phyloP scores from a whole-genome alignment of 371 early-diverging fungal genomes.

The Actinomucor elegans region DNA sequence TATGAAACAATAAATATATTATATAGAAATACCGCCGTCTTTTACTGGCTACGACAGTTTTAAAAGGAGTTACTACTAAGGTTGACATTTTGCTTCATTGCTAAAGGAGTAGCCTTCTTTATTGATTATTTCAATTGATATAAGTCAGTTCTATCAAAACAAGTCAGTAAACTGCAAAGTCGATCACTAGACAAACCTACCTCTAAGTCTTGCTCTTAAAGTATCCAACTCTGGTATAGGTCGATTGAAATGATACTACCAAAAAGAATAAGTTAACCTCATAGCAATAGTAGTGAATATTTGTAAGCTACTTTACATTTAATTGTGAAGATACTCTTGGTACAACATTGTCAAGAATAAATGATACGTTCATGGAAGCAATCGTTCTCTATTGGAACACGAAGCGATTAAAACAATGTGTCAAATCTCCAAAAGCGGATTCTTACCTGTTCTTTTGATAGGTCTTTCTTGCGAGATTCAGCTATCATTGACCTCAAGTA shows the following conservation, averaged over 20 bases:
- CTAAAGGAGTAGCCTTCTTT: no score
- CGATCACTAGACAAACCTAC: slow-evolving; percentile 19
- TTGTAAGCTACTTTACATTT: no score
- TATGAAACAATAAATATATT: neutral
- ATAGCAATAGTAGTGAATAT: no score
- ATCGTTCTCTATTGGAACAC: slow-evolving; percentile 40
- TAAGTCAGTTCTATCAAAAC: slow-evolving; percentile 22
- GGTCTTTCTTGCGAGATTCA: slow-evolving; percentile 29
- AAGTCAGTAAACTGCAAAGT: neutral
- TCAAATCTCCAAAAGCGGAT: neutral
- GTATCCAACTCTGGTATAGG: slow-evolving; percentile 66
- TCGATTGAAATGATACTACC: slow-evolving; percentile 59
- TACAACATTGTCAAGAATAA: slow-evolving; percentile 61
- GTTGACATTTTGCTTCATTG: no score
- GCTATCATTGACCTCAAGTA: slow-evolving; percentile 41
- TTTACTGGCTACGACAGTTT: neutral
- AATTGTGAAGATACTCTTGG: slow-evolving; percentile 61
- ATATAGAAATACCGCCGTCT: neutral
- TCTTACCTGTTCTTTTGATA: slow-evolving; percentile 42
- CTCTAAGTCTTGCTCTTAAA: slow-evolving; percentile 56
- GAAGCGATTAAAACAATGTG: neutral
- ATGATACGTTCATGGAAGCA: slow-evolving; percentile 60
- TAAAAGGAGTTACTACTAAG: slow-evolving; percentile 2
- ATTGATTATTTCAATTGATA: slow-evolving; percentile 9
- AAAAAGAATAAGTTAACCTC: neutral